Percentiles rank a stretch among this genome's conserved stretches.
Conservation (phyloP, 2,329 filamentous ascomycete species). For the Grosmannia serpens region DNA sequence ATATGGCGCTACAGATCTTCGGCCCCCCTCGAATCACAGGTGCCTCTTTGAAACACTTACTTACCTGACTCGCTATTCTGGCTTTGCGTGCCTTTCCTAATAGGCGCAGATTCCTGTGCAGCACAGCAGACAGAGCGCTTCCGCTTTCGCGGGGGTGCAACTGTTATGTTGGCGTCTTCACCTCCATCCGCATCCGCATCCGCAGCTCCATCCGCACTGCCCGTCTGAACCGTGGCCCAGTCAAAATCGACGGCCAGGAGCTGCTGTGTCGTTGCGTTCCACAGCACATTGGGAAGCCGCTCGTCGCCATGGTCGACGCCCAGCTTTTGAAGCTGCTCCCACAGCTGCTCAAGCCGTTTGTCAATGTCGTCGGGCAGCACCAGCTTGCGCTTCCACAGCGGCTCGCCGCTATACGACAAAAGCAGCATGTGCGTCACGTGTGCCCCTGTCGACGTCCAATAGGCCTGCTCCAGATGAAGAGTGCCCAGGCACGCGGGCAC, state of each 20-base stretch:
- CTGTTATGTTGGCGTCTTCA: no score
- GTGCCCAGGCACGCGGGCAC: slow-evolving; percentile 1
- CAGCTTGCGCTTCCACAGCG: not conserved
- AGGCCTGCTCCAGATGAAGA: not conserved
- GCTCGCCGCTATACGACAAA: not conserved
- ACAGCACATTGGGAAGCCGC: not conserved
- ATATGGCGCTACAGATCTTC: no score
- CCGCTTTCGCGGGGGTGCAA: no score
- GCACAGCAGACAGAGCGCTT: no score
- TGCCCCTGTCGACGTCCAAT: not conserved
- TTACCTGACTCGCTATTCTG: no score
- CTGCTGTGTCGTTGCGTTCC: not conserved
- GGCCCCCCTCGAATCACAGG: no score
- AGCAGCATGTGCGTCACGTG: slow-evolving; percentile 1
- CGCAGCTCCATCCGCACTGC: no score
- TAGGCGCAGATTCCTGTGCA: no score
- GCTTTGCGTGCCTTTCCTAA: no score
- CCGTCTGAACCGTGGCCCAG: no score
- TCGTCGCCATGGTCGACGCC: not conserved
- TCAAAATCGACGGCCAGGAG: slow-evolving; percentile 5
- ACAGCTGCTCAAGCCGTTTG: not conserved
- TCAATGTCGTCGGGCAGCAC: not conserved
- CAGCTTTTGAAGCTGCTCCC: not conserved
- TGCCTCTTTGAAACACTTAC: no score
- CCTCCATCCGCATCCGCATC: no score